phyloP scores from a whole-genome alignment of 805 yeast species.

The Danielia reshetovae region DNA sequence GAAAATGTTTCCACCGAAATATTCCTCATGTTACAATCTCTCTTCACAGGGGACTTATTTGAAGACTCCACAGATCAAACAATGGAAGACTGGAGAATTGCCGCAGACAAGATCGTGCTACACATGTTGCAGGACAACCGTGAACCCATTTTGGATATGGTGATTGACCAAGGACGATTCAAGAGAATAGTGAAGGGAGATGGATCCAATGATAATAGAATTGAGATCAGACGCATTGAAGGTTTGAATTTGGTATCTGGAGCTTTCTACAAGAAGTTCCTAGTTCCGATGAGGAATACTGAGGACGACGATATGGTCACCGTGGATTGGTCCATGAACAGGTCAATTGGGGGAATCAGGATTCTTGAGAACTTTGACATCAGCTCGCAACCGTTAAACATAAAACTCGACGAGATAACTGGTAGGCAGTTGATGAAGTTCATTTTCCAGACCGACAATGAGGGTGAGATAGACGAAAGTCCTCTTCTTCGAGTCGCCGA shows the following conservation, averaged over 20 bases:
- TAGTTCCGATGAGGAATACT: slow-evolving; percentile 24
- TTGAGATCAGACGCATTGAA: slow-evolving; percentile 36
- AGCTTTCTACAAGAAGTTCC: slow-evolving; percentile 29
- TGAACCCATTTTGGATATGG: slow-evolving; percentile 35
- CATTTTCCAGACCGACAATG: slow-evolving; percentile 24
- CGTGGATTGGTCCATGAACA: slow-evolving; percentile 41
- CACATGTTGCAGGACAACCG: slow-evolving; percentile 41
- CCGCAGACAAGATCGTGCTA: slow-evolving; percentile 37
- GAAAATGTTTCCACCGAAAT: slow-evolving; percentile 33
- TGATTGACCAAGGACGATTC: slow-evolving; percentile 31
- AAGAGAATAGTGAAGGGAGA: slow-evolving; percentile 33
- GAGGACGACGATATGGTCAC: slow-evolving; percentile 20
- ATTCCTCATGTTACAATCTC: slow-evolving; percentile 32
- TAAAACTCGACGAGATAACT: slow-evolving; percentile 37
- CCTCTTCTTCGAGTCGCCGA: slow-evolving; percentile 9
- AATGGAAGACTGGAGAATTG: slow-evolving; percentile 31
- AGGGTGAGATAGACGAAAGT: slow-evolving; percentile 8
- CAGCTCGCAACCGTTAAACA: slow-evolving; percentile 33
- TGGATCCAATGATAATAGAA: slow-evolving; percentile 36
- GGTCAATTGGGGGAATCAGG: slow-evolving; percentile 40
- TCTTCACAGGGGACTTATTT: slow-evolving; percentile 32
- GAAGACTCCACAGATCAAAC: slow-evolving; percentile 14
- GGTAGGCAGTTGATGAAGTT: slow-evolving; percentile 36
- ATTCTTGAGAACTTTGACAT: slow-evolving; percentile 37
- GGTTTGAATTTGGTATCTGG: slow-evolving; percentile 32